Evolutionary conservation across 202 grass and related monocot genomes (phyloP).

Genomic region (Miscanthus sacchariflorus): DNA sequence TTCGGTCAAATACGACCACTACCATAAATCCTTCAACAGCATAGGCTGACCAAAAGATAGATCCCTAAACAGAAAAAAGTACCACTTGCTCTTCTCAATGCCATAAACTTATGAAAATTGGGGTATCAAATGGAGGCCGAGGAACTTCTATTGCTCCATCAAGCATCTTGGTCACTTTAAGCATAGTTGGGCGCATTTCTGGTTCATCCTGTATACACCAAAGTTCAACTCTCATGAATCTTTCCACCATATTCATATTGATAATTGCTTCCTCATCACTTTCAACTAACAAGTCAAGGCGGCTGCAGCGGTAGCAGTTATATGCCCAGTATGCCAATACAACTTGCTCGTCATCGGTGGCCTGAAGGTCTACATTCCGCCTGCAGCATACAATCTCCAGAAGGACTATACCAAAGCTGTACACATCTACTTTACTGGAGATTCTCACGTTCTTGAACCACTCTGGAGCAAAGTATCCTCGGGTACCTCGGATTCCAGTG

Average conservation of each 20-base stretch:
- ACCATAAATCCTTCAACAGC: background rate
- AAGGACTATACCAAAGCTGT: conserved; percentile 25
- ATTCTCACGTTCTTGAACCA: conserved; percentile 23
- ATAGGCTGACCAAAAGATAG: background rate
- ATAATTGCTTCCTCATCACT: conserved; percentile 16
- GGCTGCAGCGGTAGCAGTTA: background rate
- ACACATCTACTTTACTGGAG: conserved; percentile 21
- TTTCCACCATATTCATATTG: conserved; percentile 26
- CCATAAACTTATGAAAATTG: conserved; percentile 13
- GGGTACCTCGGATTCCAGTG: conserved; percentile 23
- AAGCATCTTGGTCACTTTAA: conserved; percentile 61
- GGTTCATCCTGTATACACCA: conserved; percentile 53
- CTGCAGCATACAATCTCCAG: conserved; percentile 28
- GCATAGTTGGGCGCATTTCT: conserved; percentile 43
- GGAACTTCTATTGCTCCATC: conserved; percentile 50
- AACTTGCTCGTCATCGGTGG: background rate
- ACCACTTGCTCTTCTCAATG: background rate
- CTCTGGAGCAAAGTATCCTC: conserved; percentile 31
- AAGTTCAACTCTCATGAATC: conserved; percentile 18
- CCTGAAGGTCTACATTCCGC: background rate
- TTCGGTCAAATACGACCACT: background rate
- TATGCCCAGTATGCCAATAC: conserved; percentile 24
- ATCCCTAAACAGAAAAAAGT: background rate
- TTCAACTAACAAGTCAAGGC: conserved; percentile 3
- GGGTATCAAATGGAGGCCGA: conserved; percentile 40